These are phyloP conservation scores for Blakeslea trispora DNA, from an alignment of 371 early-diverging fungal species.

Conservation along the genomic window DNA sequence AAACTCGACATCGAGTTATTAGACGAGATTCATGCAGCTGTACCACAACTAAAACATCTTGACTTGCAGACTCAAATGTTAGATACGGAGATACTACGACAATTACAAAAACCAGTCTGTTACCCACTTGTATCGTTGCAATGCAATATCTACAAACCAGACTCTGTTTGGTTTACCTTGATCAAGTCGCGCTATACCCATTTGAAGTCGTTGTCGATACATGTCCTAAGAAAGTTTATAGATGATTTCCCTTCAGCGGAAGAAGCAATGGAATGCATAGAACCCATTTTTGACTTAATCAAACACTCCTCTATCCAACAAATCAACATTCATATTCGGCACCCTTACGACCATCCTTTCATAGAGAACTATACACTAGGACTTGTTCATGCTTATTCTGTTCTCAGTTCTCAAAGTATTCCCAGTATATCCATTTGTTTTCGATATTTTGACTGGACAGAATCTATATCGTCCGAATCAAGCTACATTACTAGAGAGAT, in stretches of 20 bases:
- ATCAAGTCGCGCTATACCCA: constrained; percentile 1
- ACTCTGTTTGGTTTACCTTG: constrained; percentile 10
- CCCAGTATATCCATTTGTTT: background rate
- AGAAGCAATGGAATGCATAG: background rate
- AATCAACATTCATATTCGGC: background rate
- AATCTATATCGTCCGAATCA: background rate
- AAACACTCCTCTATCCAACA: background rate
- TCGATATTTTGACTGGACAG: background rate
- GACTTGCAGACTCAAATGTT: constrained; percentile 1
- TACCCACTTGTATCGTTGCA: background rate
- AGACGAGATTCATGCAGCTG: background rate
- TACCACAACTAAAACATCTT: background rate
- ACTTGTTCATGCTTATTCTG: background rate
- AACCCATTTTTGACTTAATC: background rate
- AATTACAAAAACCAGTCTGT: background rate
- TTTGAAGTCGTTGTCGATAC: background rate
- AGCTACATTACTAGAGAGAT: background rate
- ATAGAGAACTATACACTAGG: background rate
- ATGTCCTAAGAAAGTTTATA: background rate
- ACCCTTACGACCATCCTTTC: background rate
- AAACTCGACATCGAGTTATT: background rate
- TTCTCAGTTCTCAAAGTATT: background rate
- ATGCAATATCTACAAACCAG: constrained; percentile 11
- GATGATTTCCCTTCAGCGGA: background rate
- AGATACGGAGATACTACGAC: too few species aligned